Evolutionary conservation across 345 rosid genomes (phyloP), one percentile per base, ranked within the genome.

Genomic region (Pugionium cornutum): DNA sequence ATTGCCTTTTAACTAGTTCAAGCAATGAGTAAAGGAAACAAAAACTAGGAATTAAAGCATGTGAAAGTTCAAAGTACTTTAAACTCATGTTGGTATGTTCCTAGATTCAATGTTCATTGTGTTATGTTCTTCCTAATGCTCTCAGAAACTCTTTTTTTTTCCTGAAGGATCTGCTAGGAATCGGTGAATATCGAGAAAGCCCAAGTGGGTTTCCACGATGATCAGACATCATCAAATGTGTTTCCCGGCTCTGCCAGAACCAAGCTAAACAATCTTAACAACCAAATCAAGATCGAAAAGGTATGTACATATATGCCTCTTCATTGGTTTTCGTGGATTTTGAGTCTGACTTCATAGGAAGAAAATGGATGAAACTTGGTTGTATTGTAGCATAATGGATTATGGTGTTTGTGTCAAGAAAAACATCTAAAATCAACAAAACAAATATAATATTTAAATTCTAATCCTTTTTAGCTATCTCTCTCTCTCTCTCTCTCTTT

Each of bases 111-210:
- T 50, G 49, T 46, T 48, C 33, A 56, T 5, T 64, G 31, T 48
- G 46, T 9, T 57, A 41, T 51, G 66, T 10, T 65, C 26, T 48
- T 64, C 45, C 3, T 27, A 18, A n/a, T 29, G 66, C 9, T 43
- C 43, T 53, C 37, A 30, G 47, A 25, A 44, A 35, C 66, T 33
- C 46, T 49, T 30, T 45, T 26, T 11, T 32, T 3, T 31, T 9
- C 31, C 63, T 36, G 77, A 83, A 88, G 92, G 96, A 86, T 80
- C 81, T 88, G 70, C 81, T 88, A 10, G 96, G 96, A 63, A 82
- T 83, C 7, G 96, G 97, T 68, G 91, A 84, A 70, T 89, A 82
- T 75, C 83, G 84, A 49, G 78, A 84, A 50, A 79, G 82, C 57
- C 77, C 82, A 53, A 69, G 75, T 70, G 81, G 76, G 59, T 62